These are phyloP conservation scores for Lentinus brumalis DNA, from an alignment of 768 basidiomycete genomes.

Conservation along the genomic window DNA sequence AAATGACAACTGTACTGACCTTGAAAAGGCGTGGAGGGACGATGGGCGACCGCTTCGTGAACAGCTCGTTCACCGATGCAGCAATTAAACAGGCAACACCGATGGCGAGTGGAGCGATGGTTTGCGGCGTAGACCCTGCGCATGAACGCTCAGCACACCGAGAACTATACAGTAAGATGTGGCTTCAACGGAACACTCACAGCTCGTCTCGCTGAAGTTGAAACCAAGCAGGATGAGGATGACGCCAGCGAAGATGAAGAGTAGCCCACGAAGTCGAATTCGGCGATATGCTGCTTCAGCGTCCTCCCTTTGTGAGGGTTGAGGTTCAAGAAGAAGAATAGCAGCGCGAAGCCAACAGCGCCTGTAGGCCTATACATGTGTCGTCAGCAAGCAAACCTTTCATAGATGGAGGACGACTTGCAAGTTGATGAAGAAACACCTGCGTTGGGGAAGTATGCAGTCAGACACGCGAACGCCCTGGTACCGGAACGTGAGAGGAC, in stretches of 20 bases:
- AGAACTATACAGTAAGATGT: too few relatives aligned
- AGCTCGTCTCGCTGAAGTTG: constrained; percentile 65
- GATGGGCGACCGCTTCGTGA: constrained; percentile 67
- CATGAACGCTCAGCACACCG: background rate
- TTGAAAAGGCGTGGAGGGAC: constrained; percentile 76
- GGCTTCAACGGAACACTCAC: constrained; percentile 40
- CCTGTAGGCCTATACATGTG: constrained; percentile 63
- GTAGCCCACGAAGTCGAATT: constrained; percentile 77
- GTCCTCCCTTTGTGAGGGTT: constrained; percentile 69
- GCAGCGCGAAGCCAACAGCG: constrained; percentile 57
- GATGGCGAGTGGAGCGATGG: constrained; percentile 63
- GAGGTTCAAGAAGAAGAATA: constrained; percentile 79
- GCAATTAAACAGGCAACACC: constrained; percentile 55
- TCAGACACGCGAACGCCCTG: background rate
- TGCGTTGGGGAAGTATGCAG: constrained; percentile 20
- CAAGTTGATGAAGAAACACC: constrained; percentile 82
- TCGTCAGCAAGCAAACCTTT: background rate
- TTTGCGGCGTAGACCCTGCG: constrained; percentile 58
- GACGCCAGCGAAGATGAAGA: constrained; percentile 64
- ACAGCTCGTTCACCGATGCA: constrained; percentile 58
- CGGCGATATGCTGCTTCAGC: constrained; percentile 55
- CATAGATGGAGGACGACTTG: constrained; percentile 30
- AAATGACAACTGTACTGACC: constrained; percentile 34
- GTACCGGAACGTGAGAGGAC: background rate
- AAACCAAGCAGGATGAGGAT: constrained; percentile 72